Base-by-base conservation (phyloP, 2,329 filamentous ascomycete species). In the Apiospora pterosperma region DNA sequence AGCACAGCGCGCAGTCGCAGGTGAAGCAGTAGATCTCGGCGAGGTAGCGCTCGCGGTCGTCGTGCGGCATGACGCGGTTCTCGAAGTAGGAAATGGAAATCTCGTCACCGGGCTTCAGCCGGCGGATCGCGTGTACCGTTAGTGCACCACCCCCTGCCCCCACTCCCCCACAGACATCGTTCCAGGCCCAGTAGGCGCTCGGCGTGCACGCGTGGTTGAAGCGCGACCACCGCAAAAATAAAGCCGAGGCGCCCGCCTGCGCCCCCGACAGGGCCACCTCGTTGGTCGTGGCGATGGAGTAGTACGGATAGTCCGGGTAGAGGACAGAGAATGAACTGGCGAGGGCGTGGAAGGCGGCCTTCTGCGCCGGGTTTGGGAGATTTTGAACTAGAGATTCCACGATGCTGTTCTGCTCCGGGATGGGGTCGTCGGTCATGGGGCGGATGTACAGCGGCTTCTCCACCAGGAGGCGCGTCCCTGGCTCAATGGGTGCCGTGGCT, bases 201-300 rank as follows among this genome's bases (percentile, higher is more conserved):
- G 60, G 60, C 8, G 41, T 14, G 39, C 60, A 62, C 8, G 38
- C 28, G 60, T 62, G 60, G 28, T 62, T 62, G 28, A 62, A 62
- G 60, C 60, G 60, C 8, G 60, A 62, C 38, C 39, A 62, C 19
- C 31, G 28, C 23, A 62, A 19, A 4, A 62, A 62, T 19, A 62
- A 34, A 19, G 39, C 60, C 28, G 60, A 62, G 14, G 31, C n/a
- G 25, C 60, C 60, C 28, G 7, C 21, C 38, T 48, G 60, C n/a
- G 21, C 28, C 23, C 60, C 60, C 39, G 60, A 44, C 39, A 62
- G 60, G 8, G 25, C 21, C 28, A 62, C 60, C 39, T 62, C 60
- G n/a, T 62, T 62, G 60, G 60, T 62, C 38, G 60, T 62, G n/a
- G 60, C 60, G 38, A 62, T 44, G 28, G 60, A 34, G 60, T 62